These are phyloP conservation scores for Candida pseudoglaebosa DNA, from an alignment of 805 yeast species.

Conservation along the genomic window DNA sequence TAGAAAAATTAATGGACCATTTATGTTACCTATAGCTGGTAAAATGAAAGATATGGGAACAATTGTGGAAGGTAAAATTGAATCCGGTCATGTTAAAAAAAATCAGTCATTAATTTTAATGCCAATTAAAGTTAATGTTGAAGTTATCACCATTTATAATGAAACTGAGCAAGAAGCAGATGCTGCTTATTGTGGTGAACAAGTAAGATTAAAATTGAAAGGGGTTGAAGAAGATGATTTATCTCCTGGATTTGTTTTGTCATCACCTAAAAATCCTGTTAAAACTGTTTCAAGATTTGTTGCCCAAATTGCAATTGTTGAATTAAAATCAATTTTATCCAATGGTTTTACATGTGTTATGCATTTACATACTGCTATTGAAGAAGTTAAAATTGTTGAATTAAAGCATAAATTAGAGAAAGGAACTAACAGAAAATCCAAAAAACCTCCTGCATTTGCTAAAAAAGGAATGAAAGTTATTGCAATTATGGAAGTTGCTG, in stretches of 20 bases:
- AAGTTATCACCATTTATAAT: conserved; percentile 81
- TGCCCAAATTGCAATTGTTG: conserved; percentile 96
- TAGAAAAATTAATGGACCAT: conserved; percentile 90
- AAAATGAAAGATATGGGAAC: conserved; percentile 98
- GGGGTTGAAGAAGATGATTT: conserved; percentile 98
- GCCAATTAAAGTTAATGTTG: conserved; percentile 87
- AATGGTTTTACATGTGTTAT: conserved; percentile 97
- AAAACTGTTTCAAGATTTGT: conserved; percentile 87
- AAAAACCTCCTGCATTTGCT: conserved; percentile 97
- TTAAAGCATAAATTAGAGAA: conserved; percentile 91
- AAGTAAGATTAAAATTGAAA: conserved; percentile 86
- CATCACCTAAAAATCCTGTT: conserved; percentile 83
- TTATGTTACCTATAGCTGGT: conserved; percentile 93
- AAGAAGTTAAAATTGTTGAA: conserved; percentile 80
- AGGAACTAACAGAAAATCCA: conserved; percentile 94
- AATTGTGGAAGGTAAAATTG: conserved; percentile 96
- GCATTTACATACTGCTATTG: conserved; percentile 98
- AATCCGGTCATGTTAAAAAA: conserved; percentile 88
- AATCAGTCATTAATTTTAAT: conserved; percentile 71
- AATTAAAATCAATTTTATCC: conserved; percentile 88
- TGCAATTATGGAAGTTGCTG: conserved; percentile 80
- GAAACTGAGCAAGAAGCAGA: conserved; percentile 95
- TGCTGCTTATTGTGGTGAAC: conserved; percentile 92
- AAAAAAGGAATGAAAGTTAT: conserved; percentile 98
- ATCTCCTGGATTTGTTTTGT: conserved; percentile 84